Conservation (phyloP, 495 filamentous ascomycete genomes). For the Evansstolkia leycettana region DNA sequence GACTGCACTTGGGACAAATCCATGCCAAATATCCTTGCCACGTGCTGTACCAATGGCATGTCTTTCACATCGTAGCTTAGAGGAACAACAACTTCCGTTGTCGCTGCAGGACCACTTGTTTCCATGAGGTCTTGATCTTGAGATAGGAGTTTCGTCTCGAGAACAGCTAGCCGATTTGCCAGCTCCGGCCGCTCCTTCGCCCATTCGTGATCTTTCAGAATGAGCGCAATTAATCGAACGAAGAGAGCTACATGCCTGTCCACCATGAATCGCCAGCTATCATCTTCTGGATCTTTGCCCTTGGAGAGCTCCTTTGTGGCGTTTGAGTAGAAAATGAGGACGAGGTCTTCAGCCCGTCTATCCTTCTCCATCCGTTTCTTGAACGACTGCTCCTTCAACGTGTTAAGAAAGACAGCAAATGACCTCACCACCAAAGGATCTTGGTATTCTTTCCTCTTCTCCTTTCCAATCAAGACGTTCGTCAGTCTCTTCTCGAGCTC, state of each 20-base stretch:
- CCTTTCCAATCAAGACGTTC: slow-evolving; percentile 53
- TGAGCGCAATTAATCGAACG: slow-evolving; percentile 70
- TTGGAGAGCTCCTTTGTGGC: slow-evolving; percentile 80
- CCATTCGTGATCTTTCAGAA: slow-evolving; percentile 70
- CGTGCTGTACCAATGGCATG: slow-evolving; percentile 84
- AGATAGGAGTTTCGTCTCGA: slow-evolving; percentile 89
- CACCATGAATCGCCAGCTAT: slow-evolving; percentile 83
- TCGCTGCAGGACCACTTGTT: slow-evolving; percentile 41
- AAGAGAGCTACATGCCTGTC: slow-evolving; percentile 94
- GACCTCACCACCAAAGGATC: slow-evolving; percentile 66
- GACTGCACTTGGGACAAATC: slow-evolving; percentile 63
- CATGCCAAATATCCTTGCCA: slow-evolving; percentile 73
- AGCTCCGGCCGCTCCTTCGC: slow-evolving; percentile 73
- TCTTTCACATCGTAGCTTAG: slow-evolving; percentile 88
- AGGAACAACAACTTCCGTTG: slow-evolving; percentile 66
- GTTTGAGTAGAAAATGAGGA: slow-evolving; percentile 81
- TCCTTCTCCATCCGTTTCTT: slow-evolving; percentile 82
- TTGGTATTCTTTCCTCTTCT: slow-evolving; percentile 65
- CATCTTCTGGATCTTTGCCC: slow-evolving; percentile 70
- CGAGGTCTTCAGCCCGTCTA: slow-evolving; percentile 77
- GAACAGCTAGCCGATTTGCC: slow-evolving; percentile 56
- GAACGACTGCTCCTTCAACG: slow-evolving; percentile 59
- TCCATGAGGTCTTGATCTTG: slow-evolving; percentile 79
- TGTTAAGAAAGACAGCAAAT: slow-evolving; percentile 71
- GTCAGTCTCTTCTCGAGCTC: slow-evolving; percentile 59